Conservation (phyloP, 768 basidiomycete species). For the Naganishia vishniacii region DNA sequence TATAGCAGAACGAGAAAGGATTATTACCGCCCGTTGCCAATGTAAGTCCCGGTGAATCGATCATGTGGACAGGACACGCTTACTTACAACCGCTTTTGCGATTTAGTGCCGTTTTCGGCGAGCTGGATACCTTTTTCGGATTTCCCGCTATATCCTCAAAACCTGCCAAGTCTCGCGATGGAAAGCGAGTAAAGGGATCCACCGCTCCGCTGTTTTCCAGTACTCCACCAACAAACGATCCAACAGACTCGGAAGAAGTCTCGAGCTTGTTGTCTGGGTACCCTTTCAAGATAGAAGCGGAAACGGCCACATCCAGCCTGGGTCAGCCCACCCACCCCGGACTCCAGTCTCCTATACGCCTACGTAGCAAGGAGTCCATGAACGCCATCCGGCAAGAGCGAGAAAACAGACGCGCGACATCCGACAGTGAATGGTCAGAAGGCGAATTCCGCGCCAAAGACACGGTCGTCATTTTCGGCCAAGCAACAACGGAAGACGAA, state of each 20-base stretch:
- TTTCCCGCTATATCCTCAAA: background rate
- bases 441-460: no score
- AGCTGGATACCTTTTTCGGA: slow-evolving; percentile 15
- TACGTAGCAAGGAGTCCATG: slow-evolving; percentile 6
- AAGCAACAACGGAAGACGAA: background rate
- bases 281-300: background rate
- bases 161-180: background rate
- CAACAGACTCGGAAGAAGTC: background rate
- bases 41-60: background rate
- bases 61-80: background rate
- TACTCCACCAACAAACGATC: no score
- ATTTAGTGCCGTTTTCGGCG: background rate
- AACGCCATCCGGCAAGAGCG: background rate
- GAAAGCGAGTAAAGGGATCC: no score
- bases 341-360: background rate
- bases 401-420: no score
- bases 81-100: background rate
- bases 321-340: no score
- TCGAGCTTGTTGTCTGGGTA: background rate
- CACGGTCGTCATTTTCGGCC: slow-evolving; percentile 7
- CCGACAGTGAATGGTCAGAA: no score
- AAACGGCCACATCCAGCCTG: no score
- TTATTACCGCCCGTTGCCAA: background rate
- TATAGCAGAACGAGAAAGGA: slow-evolving; percentile 1
- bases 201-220: no score